These are phyloP conservation scores for Claviceps sp. DNA, from an alignment of 2,329 filamentous ascomycete species.

Conservation along the genomic window DNA sequence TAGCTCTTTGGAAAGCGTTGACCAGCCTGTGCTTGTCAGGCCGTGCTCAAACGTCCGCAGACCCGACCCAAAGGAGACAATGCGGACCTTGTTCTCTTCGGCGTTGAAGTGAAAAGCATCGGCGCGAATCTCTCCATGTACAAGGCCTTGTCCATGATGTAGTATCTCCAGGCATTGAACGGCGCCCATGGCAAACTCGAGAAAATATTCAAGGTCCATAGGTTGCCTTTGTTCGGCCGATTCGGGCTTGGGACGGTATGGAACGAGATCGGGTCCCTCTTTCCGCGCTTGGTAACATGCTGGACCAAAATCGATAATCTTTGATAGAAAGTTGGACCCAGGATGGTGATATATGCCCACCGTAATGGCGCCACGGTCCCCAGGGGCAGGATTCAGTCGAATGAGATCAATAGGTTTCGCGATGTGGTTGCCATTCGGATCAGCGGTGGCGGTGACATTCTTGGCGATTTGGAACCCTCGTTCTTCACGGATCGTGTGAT, in stretches of 20 bases:
- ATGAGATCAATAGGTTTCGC: conserved; percentile 70
- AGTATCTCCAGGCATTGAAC: conserved; percentile 76
- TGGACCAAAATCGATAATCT: conserved; percentile 65
- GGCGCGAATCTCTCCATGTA: conserved; percentile 81
- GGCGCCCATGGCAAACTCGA: conserved; percentile 85
- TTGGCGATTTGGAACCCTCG: conserved; percentile 75
- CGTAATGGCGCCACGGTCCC: conserved; percentile 57
- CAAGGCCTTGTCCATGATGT: conserved; percentile 75
- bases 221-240: conserved; percentile 36
- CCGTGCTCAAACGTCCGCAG: conserved; percentile 83
- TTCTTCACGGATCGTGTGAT: conserved; percentile 71
- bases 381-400: conserved; percentile 51
- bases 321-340: conserved; percentile 57
- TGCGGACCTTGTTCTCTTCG: conserved; percentile 57
- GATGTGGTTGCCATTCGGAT: conserved; percentile 63
- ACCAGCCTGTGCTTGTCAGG: conserved; percentile 76
- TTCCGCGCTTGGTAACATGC: conserved; percentile 50
- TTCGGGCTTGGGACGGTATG: conserved; percentile 30
- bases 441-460: conserved; percentile 54
- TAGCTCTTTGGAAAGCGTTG: conserved; percentile 63
- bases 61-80: conserved; percentile 78
- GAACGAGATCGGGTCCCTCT: conserved; percentile 35
- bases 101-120: conserved; percentile 82
- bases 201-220: conserved; percentile 61
- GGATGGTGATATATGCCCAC: conserved; percentile 72